Conservation (phyloP, 305 asterid genomes). For the Ajuga reptans region DNA sequence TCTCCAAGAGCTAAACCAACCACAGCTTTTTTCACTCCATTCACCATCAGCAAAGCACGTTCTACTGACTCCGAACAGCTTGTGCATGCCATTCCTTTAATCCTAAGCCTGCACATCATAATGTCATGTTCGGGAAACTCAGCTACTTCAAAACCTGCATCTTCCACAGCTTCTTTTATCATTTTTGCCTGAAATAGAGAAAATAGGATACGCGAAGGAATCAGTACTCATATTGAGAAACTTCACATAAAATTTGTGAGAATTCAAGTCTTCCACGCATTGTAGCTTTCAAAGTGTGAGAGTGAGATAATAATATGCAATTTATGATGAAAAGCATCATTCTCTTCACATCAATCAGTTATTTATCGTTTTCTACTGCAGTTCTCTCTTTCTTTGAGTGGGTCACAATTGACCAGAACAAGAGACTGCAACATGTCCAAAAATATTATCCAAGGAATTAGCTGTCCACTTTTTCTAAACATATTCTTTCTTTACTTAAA, state of each 20-base stretch:
- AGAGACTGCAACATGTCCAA: neutral
- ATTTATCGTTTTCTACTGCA: constrained; percentile 4
- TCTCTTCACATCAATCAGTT: neutral
- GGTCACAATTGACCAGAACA: neutral
- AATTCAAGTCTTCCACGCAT: neutral
- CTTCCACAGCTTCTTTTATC: constrained; percentile 87
- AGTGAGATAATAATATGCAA: neutral
- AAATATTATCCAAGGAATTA: neutral
- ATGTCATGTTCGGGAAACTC: constrained; percentile 88
- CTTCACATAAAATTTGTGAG: neutral
- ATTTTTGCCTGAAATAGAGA: constrained; percentile 45
- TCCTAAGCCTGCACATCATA: constrained; percentile 70
- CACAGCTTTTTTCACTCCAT: constrained; percentile 84
- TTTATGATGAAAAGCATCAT: constrained; percentile 2
- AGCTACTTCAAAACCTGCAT: constrained; percentile 82
- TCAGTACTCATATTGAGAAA: neutral
- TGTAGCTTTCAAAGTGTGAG: neutral
- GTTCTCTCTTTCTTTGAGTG: neutral
- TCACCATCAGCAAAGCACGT: constrained; percentile 64
- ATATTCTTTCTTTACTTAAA: neutral
- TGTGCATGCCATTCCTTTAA: constrained; percentile 97
- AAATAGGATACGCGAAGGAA: constrained; percentile 2
- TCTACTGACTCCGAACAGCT: constrained; percentile 96
- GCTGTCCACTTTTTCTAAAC: neutral
- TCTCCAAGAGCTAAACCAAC: constrained; percentile 97